Base-by-base conservation (phyloP, 2,329 filamentous ascomycete species). In the Aspergillus sp. region DNA sequence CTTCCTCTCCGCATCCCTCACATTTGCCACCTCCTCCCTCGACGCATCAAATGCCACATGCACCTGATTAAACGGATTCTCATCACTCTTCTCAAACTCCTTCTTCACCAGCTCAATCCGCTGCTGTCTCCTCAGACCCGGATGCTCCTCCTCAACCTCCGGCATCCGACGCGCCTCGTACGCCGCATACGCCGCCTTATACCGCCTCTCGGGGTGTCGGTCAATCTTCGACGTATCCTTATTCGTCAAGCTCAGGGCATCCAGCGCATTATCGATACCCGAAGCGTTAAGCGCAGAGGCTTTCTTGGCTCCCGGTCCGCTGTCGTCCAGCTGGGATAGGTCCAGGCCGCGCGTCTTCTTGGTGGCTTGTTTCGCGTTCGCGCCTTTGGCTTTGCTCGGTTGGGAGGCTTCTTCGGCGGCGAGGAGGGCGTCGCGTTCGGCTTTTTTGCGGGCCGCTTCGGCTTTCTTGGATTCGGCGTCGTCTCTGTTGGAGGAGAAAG, bases 11-110 rank as follows among this genome's bases (percentile, higher is more conserved):
- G 82, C 76, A 47, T 86, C 80, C 72, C 81, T 85, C 59, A 93
- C 78, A 52, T 85, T 82, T 52, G 82, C 82, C 49, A 96, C 70
- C 69, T 99, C 94, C 4, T 92, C 91, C 77, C 86, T 89, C 22
- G 84, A 85, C 56, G 91, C 86, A 76, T 99, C 91, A 78, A 92
- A 96, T 3, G 82, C 76, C 2, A 87, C 90, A 54, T 81, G 86
- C 16, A 89, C 87, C 79, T 96, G 91, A 79, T 96, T 96, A 80
- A 96, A 95, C 14, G 95, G 95, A 76, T 99, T 99, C 69, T 98
- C 94, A 1, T 91, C 89, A 71, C 90, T 90, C 82, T 92, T 96
- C 77, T 96, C 90, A 75, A 98, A 99, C 80, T 98, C 95, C 82
- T 96, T 96, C 63, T 85, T 79, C 66, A 96, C 90, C 71, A 88